Evolutionary conservation across 768 basidiomycete species (phyloP), one percentile per base, ranked within the genome.

Genomic region (Boletus rufocinnamomeus): DNA sequence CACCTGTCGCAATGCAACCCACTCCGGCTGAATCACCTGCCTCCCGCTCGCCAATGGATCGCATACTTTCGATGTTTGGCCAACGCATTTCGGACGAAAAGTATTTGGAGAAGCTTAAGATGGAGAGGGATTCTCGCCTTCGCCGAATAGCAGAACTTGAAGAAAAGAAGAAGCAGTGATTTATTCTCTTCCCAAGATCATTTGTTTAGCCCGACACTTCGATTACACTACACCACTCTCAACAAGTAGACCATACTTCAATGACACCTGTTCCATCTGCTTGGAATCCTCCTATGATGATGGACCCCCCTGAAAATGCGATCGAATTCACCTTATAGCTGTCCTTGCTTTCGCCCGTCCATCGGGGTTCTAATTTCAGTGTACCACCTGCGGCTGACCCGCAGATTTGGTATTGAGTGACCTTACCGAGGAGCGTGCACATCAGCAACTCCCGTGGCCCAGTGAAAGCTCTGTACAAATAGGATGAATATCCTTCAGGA

Each of bases 251-350:
- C 86, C 84, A 88, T 41, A 88, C 74, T 67, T 90, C 88, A 58
- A 87, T 80, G 21, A 82, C 61, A 13, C 91, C 91, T 63, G 78
- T 83, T 6, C 82, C 85, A 38, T 80, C 78, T 46, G 74, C 74
- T 6, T 72, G 75, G 49, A 92, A 76, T 3, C 91, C 91, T 21
- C 86, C 91, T 11, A 92, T 72, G 3, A 82, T 69, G 27, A 90
- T 68, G 45, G 76, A 77, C 34, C 75, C 74, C 1, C 79, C 78
- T 48, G 79, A 80, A 10, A 74, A 74, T 37, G 80, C 70, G 30
- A 93, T 65, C 0, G 84, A 77, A 63, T 92, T 93, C 23, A 89
- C 87, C 72, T 91, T 93, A 43, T 77, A 75, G 37, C 84, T 63
- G 16, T 69, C 64, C 45, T 68, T 64, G 44, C 79, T 77, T 46